Base-by-base conservation (phyloP, 2,329 filamentous ascomycete genomes). In the Epichloe typhina region DNA sequence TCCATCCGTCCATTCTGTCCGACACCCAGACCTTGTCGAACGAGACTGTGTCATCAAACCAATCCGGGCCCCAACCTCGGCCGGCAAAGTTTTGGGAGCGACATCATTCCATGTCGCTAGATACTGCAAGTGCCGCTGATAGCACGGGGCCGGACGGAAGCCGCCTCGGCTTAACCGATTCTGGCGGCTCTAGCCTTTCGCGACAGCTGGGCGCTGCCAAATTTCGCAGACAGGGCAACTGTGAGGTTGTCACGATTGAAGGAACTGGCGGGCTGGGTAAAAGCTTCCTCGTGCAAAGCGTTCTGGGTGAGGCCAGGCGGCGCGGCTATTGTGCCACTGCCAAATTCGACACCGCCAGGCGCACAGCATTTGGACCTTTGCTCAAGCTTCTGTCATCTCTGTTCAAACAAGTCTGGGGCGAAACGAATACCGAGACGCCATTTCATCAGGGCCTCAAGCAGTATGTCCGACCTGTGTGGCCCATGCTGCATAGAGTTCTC, bases 321-420 rank as follows among this genome's bases (percentile, higher is more conserved):
- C 73, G 75, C 52, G 81, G 81, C 3, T 84, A 83, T 59, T 83
- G 79, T 58, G 78, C 80, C 6, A 82, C 78, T 35, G 76, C 80
- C 40, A 84, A 84, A 59, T 84, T 84, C 53, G 81, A 84, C 58
- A 77, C 75, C 0, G 75, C 79, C 0, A 71, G 76, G 56, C 74
- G 74, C 57, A 77, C 72, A 8, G 77, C 81, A 3, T 84, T 82
- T 60, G 80, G 79, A 1, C 80, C 81, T 4, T 64, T 84, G 39
- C 70, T 84, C 26, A 82, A 79, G 62, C 65, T 84, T n/a, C 64
- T 84, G 11, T 83, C 80, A 11, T 83, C 79, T 19, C 66, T 84
- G 15, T 83, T 84, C 64, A 79, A 79, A 58, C 81, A 84, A 60
- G 77, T 83, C 3, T 84, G 80, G 71, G 80, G 80, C 1, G 81